Conservation (phyloP, 169 alveolate genomes). For the Plasmodium ovale region DNA sequence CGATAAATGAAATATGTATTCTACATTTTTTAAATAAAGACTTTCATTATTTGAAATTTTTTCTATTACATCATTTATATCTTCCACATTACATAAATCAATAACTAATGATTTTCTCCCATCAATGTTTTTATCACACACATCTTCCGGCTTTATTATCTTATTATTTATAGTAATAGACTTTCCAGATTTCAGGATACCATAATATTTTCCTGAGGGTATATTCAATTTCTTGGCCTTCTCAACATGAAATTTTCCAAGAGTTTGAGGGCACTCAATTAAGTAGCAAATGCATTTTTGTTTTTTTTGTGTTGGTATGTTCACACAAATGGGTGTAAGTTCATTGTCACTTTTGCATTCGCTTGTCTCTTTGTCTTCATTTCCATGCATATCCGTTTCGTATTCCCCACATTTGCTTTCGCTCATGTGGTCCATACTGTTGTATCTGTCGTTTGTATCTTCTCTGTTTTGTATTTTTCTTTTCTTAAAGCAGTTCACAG, state of each 20-base stretch:
- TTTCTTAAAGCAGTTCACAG: background rate
- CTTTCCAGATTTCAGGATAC: constrained; percentile 90
- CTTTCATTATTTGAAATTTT: constrained; percentile 9
- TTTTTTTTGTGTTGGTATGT: too few species aligned
- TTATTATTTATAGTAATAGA: constrained; percentile 84
- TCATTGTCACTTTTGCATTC: background rate
- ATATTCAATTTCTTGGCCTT: constrained; percentile 88
- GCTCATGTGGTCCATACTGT: background rate
- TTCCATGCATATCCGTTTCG: background rate
- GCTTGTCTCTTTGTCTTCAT: background rate
- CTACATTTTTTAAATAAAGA: constrained; percentile 63
- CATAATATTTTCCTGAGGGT: constrained; percentile 90
- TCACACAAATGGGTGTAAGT: too few species aligned
- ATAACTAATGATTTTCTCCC: constrained; percentile 79
- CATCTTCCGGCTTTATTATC: constrained; percentile 87
- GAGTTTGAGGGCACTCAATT: constrained; percentile 80
- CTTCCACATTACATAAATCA: constrained; percentile 34
- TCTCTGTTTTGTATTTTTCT: too few species aligned
- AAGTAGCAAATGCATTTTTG: constrained; percentile 65
- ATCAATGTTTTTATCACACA: constrained; percentile 87
- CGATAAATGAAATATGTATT: constrained; percentile 71
- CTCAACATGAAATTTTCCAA: constrained; percentile 83
- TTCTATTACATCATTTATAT: constrained; percentile 24
- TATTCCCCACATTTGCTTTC: background rate
- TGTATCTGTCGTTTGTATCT: too few species aligned